A percentile compares a stretch with the other conserved stretches of the same genome.
Conservation (phyloP, 805 yeast genomes). For the Metschnikowia corniflorae region DNA sequence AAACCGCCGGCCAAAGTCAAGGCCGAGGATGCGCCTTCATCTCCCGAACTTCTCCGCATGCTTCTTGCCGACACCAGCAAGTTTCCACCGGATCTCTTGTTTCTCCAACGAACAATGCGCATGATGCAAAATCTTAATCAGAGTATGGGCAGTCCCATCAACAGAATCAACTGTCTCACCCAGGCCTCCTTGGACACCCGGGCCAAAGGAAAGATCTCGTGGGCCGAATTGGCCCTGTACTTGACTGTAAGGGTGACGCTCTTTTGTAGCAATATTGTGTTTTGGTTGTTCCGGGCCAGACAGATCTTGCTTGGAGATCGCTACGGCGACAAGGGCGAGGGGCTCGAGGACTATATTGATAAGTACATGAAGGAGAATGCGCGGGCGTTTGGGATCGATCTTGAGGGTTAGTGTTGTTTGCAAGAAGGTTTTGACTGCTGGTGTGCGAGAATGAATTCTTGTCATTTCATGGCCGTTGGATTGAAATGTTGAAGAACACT, state of each 20-base stretch:
- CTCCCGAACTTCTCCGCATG: slow-evolving; percentile 38
- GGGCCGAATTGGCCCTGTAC: slow-evolving; percentile 7
- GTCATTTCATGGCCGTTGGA: too few relatives aligned
- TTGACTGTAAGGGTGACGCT: slow-evolving; percentile 23
- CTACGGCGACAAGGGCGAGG: slow-evolving; percentile 31
- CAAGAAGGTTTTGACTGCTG: too few relatives aligned
- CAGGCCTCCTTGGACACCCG: slow-evolving; percentile 44
- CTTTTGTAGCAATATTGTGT: slow-evolving; percentile 29
- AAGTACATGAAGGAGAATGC: slow-evolving; percentile 41
- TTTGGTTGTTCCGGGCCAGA: slow-evolving; percentile 28
- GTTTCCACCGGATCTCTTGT: slow-evolving; percentile 64
- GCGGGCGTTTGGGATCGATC: slow-evolving; percentile 40
- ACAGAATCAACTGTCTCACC: slow-evolving; percentile 62
- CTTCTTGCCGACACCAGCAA: slow-evolving; percentile 60
- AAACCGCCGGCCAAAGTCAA: slow-evolving; percentile 32
- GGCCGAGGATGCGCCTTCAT: slow-evolving; percentile 38
- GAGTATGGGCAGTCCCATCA: slow-evolving; percentile 67
- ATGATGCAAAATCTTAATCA: slow-evolving; percentile 70
- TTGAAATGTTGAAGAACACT: too few relatives aligned
- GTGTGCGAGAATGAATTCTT: too few relatives aligned
- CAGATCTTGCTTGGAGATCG: slow-evolving; percentile 33
- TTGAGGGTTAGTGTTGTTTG: too few relatives aligned
- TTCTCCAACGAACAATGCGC: slow-evolving; percentile 67
- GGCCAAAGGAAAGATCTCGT: neutral
- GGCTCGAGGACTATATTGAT: slow-evolving; percentile 47